A percentile compares a stretch with the other conserved stretches of the same genome.
Evolutionary conservation across 805 yeast genomes (phyloP).

Genomic region (Saccharomycopsis guyanensis): DNA sequence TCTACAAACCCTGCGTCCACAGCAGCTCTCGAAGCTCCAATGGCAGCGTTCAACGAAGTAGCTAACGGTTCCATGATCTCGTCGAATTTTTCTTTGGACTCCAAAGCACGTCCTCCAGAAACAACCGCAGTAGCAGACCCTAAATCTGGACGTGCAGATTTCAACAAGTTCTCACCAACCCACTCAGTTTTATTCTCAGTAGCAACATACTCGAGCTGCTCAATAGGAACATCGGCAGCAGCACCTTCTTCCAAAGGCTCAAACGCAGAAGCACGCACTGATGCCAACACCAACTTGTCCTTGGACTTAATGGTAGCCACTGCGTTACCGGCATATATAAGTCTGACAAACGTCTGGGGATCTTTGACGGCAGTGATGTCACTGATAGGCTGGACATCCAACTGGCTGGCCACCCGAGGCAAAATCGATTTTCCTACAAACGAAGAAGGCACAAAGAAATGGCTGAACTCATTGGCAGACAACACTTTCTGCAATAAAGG

Average conservation of each 20-base stretch:
- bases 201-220: constrained; percentile 35
- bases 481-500: constrained; percentile 48
- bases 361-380: constrained; percentile 67
- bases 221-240: constrained; percentile 38
- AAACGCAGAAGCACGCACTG: constrained; percentile 85
- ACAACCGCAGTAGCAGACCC: constrained; percentile 76
- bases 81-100: constrained; percentile 83
- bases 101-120: constrained; percentile 92
- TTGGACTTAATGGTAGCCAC: constrained; percentile 67
- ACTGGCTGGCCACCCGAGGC: constrained; percentile 79
- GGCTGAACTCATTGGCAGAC: constrained; percentile 41
- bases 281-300: constrained; percentile 59
- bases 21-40: constrained; percentile 97
- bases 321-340: constrained; percentile 95
- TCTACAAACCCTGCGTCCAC: constrained; percentile 95
- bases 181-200: constrained; percentile 44
- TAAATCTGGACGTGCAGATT: constrained; percentile 85
- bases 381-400: constrained; percentile 82
- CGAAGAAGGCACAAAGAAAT: constrained; percentile 76
- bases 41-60: constrained; percentile 75
- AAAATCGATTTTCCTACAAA: constrained; percentile 80
- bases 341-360: constrained; percentile 74
- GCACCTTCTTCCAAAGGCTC: constrained; percentile 33
- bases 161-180: constrained; percentile 66
- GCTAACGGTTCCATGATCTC: constrained; percentile 75